Evolutionary conservation across 164 flowering plant genomes (phyloP), one percentile per base, ranked within the genome.

Genomic region (Sedum album): DNA sequence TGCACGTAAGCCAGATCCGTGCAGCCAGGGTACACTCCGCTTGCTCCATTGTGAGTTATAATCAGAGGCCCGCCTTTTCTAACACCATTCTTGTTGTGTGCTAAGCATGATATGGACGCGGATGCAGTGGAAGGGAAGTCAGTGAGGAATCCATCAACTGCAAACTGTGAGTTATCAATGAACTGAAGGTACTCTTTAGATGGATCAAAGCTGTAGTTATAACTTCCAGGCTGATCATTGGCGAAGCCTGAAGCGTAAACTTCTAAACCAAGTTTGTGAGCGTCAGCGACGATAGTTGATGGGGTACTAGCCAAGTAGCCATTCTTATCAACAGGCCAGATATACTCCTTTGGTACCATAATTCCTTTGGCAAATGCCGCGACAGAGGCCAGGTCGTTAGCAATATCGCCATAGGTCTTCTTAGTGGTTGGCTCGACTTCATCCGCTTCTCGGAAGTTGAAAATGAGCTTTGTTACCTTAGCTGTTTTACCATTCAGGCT

Each of bases 51-150:
- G 38, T 25, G 31, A 30, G n/a, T 15, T 20, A 28, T 60, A 7
- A 60, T 60, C 35, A 15, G 31, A 28, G 20, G 15, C 28, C 17
- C 14, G 36, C 4, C 65, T n/a, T 75, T 79, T 67, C 60, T 75
- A 35, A 61, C 36, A 21, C 57, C 65, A n/a, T 79, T 81, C 60
- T 76, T 73, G 81, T 75, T 74, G 21, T 78, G 77, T 38, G 92
- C 81, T 68, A 91, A 80, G 82, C 98, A 93, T 64, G 78, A 88
- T 38, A 92, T 74, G 51, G 95, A 82, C 66, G 80, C 81, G 62
- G 94, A 81, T 63, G 98, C 99, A 65, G 99, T 86, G 33, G 88
- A 71, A 73, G 97, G 84, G 72, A 89, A 95, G 76, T 92, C 98
- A 6, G 99, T 83, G 60, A 95, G 77, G 53, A 95, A 69, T 7